Percentiles rank a stretch among this genome's conserved stretches.
Evolutionary conservation across 495 filamentous ascomycete genomes (phyloP).

Genomic region (Aspergillus cavernicola): DNA sequence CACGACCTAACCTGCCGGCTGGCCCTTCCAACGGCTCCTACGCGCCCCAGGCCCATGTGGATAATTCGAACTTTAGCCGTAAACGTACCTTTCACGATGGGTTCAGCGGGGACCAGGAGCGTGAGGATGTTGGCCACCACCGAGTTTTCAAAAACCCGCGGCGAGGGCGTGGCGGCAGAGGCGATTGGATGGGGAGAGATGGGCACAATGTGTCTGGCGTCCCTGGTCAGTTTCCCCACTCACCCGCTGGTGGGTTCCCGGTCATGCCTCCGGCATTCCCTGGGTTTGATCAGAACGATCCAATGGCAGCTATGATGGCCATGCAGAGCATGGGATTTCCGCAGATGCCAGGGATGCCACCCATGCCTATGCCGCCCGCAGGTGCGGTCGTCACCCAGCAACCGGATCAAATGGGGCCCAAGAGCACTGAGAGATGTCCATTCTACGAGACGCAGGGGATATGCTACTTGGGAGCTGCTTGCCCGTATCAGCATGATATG

Average conservation of each 20-base stretch:
- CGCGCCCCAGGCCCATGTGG: constrained; percentile 15
- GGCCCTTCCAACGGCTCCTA: constrained; percentile 32
- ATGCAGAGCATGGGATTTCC: constrained; percentile 68
- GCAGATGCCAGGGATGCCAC: constrained; percentile 50
- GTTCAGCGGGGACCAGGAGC: constrained; percentile 49
- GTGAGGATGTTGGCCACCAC: constrained; percentile 42
- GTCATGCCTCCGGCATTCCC: constrained; percentile 49
- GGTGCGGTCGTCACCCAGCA: constrained; percentile 26
- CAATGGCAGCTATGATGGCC: constrained; percentile 66
- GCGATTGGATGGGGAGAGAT: constrained; percentile 42
- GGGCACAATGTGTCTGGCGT: constrained; percentile 16
- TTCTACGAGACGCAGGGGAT: constrained; percentile 89
- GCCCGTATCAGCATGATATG: constrained; percentile 80
- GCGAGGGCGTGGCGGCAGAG: constrained; percentile 58
- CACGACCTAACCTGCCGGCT: constrained; percentile 34
- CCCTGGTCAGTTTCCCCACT: constrained; percentile 30
- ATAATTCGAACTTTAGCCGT: constrained; percentile 25
- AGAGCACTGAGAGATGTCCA: constrained; percentile 61
- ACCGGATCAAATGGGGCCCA: constrained; percentile 30
- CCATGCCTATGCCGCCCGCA: constrained; percentile 39
- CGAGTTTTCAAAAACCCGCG: constrained; percentile 71
- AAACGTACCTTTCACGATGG: constrained; percentile 61
- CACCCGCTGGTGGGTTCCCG: constrained; percentile 38
- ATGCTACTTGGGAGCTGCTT: constrained; percentile 72
- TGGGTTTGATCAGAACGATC: constrained; percentile 58